These are phyloP conservation scores for Quaeritorhiza haematococci DNA, from an alignment of 371 early-diverging fungal genomes.

Conservation along the genomic window DNA sequence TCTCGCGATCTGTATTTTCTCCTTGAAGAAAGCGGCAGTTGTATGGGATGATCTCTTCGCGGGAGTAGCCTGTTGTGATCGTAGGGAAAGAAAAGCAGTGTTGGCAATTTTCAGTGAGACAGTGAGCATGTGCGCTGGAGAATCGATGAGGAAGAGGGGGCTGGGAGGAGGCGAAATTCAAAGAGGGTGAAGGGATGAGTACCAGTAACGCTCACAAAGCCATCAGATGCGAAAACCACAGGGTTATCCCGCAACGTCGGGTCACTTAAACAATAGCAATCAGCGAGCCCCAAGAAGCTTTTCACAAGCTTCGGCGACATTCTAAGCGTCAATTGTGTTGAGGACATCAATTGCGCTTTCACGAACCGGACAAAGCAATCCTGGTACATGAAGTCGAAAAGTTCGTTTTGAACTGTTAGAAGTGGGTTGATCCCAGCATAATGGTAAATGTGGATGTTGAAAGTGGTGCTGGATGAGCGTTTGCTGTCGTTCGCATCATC, in stretches of 20 bases:
- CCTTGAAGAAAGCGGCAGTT: conserved; percentile 19
- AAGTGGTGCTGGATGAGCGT: too few relatives aligned
- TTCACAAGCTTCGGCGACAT: background rate
- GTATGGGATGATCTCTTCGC: conserved; percentile 8
- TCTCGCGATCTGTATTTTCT: conserved; percentile 3
- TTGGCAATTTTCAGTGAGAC: background rate
- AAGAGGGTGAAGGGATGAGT: background rate
- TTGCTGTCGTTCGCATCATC: background rate
- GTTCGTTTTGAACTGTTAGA: background rate
- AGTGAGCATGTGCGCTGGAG: background rate
- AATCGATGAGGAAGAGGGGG: too few relatives aligned
- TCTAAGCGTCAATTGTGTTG: background rate
- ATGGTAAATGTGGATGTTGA: too few relatives aligned
- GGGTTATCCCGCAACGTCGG: conserved; percentile 13
- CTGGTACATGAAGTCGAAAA: conserved; percentile 6
- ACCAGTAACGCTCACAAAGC: conserved; percentile 15
- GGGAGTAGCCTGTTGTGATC: conserved; percentile 10
- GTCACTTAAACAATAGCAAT: conserved; percentile 16
- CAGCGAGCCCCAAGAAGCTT: conserved; percentile 10
- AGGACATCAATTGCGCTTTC: background rate
- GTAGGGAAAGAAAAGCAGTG: too few relatives aligned
- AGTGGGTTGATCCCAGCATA: too few relatives aligned
- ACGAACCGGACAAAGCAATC: conserved; percentile 5
- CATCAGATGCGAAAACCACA: conserved; percentile 13
- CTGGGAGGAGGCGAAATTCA: too few relatives aligned